Evolutionary conservation across 108 stramenopile genomes (phyloP).

Genomic region (Skeletonema potamos): DNA sequence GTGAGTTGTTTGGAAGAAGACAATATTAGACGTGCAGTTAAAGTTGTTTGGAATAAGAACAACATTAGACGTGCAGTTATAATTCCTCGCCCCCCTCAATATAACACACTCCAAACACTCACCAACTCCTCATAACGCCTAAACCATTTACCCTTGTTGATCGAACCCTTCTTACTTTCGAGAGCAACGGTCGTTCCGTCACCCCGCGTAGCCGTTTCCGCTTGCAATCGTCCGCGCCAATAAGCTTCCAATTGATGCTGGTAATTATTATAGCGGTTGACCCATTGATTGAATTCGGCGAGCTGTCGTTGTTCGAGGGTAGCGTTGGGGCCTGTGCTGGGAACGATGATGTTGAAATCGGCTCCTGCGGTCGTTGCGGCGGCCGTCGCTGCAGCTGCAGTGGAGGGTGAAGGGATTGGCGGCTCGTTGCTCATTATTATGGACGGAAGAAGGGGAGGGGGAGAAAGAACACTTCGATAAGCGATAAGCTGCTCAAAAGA

Average conservation of each 20-base stretch:
- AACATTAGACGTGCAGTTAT: no score
- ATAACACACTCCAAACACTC: background rate
- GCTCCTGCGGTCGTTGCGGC: background rate
- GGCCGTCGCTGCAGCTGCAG: background rate
- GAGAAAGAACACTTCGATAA: no score
- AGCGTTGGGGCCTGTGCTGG: background rate
- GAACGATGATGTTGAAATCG: background rate
- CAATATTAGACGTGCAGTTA: no score
- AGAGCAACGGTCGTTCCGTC: background rate
- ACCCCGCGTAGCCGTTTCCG: background rate
- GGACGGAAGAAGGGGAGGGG: no score
- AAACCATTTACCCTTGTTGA: background rate
- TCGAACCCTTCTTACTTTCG: background rate
- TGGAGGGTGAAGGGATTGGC: background rate
- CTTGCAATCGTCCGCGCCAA: slow-evolving; percentile 1
- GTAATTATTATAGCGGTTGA: slow-evolving; percentile 15
- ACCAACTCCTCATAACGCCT: slow-evolving; percentile 12
- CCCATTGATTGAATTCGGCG: slow-evolving; percentile 24
- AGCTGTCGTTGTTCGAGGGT: slow-evolving; percentile 13
- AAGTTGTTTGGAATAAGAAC: no score
- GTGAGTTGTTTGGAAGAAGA: background rate
- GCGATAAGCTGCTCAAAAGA: background rate
- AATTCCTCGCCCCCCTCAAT: background rate
- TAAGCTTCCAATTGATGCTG: slow-evolving; percentile 13
- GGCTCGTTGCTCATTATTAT: background rate